Conservation (phyloP, 805 yeast genomes). For the Candida khao-thaluensis region DNA sequence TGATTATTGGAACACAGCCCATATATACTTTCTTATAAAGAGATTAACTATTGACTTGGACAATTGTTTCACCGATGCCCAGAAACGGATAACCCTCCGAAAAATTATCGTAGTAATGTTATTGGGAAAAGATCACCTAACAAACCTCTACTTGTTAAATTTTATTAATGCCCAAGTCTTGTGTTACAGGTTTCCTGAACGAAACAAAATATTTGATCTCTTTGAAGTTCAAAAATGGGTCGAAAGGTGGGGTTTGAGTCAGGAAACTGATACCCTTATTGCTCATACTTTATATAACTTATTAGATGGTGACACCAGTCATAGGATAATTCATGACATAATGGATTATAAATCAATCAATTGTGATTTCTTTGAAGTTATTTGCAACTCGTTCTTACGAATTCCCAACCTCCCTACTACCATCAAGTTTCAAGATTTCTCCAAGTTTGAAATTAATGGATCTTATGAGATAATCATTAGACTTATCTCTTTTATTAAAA, state of each 20-base stretch:
- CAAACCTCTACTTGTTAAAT: not conserved
- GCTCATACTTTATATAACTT: not conserved
- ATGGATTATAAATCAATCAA: not conserved
- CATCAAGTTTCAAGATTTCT: not conserved
- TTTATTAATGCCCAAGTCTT: not conserved
- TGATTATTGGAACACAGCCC: conserved; percentile 11
- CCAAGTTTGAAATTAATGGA: not conserved
- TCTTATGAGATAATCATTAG: not conserved
- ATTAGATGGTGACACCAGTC: not conserved
- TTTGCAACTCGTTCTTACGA: not conserved
- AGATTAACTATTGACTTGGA: conserved; percentile 12
- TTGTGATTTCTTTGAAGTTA: not conserved
- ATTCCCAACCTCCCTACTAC: not conserved
- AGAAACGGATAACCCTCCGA: conserved; percentile 7
- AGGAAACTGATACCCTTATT: not conserved
- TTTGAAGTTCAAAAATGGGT: not conserved
- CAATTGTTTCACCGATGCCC: conserved; percentile 5
- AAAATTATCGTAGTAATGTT: conserved; percentile 10
- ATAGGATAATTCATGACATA: not conserved
- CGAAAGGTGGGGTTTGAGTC: not conserved
- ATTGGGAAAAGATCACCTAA: not conserved
- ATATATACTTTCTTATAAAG: conserved; percentile 10
- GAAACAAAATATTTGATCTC: not conserved
- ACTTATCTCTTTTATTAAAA: not conserved
- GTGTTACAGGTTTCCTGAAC: not conserved